Conservation (phyloP, 176 grass and related monocot species). For the Pontederia crassipes region DNA sequence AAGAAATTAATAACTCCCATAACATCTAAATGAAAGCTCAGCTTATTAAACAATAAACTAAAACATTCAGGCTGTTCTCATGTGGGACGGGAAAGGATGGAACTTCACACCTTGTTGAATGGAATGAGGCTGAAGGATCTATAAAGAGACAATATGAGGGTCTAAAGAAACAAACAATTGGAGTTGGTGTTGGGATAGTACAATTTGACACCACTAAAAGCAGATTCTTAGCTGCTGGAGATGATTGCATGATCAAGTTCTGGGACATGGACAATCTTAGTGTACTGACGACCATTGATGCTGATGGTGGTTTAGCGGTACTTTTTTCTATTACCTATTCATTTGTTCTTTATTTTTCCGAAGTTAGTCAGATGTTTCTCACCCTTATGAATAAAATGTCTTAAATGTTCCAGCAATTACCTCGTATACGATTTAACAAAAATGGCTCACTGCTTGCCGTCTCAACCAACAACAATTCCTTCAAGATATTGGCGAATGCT, state of each 20-base stretch:
- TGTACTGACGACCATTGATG: constrained; percentile 4
- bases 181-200: neutral
- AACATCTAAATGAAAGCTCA: neutral
- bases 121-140: constrained; percentile 12
- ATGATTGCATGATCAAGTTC: constrained; percentile 19
- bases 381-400: neutral
- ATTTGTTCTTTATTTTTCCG: neutral
- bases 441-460: constrained; percentile 16
- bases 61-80: constrained; percentile 19
- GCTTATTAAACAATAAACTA: neutral
- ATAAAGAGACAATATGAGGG: constrained; percentile 10
- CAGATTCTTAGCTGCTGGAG: constrained; percentile 17
- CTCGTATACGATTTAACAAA: constrained; percentile 22
- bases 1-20: neutral
- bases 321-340: neutral
- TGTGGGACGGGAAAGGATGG: constrained; percentile 25
- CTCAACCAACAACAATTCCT: constrained; percentile 2
- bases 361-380: neutral
- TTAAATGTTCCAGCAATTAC: neutral
- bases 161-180: constrained; percentile 3
- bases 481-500: constrained; percentile 19
- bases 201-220: constrained; percentile 22
- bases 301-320: constrained; percentile 17
- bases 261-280: constrained; percentile 21
- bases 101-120: constrained; percentile 17